Evolutionary conservation across 73 alveolate species (phyloP), one percentile per base, ranked within the genome.

Genomic region (Paramecium tetraurelia): DNA sequence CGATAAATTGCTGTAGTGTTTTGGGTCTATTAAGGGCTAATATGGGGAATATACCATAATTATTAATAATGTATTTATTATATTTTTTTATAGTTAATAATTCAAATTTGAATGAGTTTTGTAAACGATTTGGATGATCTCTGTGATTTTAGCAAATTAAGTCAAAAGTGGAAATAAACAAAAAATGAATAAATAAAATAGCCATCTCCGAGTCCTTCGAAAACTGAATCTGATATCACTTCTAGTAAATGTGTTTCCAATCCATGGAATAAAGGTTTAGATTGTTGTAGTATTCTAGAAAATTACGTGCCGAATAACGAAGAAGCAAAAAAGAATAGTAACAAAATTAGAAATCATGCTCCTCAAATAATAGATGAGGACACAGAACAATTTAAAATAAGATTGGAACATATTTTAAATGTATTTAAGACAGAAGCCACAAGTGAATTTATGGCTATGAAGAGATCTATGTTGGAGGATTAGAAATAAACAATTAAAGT

Each of bases 351-450:
- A 48, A 89, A 50, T 72, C 96, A 93, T 93, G 93, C 93, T 22
- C 98, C 98, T 14, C 97, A 97, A 95, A 86, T 96, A 18, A 95
- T 97, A 21, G 99, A 97, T 93, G 99, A 97, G 93, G 99, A 98
- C 76, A 99, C 98, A 10, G 99, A 98, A 93, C 89, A 95, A 63
- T 98, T 98, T 94, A 94, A 95, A 57, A 93, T 97, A 58, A 95
- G 97, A 88, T 95, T 98, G 27, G 99, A 98, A 68, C 93, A 97
- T 31, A 83, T 98, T 80, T 89, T 98, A 46, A 85, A 94, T 75
- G 96, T 93, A 85, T 98, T 98, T 93, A 93, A 98, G 44, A 96
- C 98, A 12, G 99, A 98, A 83, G 97, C 99, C 2, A 93, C 98
- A 94, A 94, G 95, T 76, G 99, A 98, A 87, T 89, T 98, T 94